A percentile compares a stretch with the other conserved stretches of the same genome.
Conservation (phyloP, 2,329 filamentous ascomycete species). For the Didymella pinodella region DNA sequence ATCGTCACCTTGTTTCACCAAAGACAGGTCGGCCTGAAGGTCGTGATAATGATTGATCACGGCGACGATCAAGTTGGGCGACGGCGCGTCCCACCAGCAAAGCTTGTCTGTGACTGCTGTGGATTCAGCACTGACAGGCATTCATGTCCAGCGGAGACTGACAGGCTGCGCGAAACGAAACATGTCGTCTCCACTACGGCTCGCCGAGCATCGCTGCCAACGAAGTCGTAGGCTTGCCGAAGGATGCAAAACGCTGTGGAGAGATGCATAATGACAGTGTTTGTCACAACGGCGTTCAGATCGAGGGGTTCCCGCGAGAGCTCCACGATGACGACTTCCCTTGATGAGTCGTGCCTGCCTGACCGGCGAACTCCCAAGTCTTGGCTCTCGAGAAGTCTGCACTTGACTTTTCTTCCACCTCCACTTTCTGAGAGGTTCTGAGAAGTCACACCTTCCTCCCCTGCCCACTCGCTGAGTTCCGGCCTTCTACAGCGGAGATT, state of each 20-base stretch:
- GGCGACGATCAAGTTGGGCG: conserved; percentile 11
- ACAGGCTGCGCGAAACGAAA: conserved; percentile 14
- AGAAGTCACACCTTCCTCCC: conserved; percentile 1
- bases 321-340: not conserved
- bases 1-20: conserved; percentile 19
- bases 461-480: not conserved
- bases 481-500: not conserved
- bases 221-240: conserved; percentile 13
- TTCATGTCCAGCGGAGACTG: conserved; percentile 7
- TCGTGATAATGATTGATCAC: conserved; percentile 17
- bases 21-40: conserved; percentile 14
- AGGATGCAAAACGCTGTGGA: conserved; percentile 2
- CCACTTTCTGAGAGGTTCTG: not conserved
- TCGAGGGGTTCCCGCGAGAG: not conserved
- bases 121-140: conserved; percentile 10
- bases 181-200: conserved; percentile 5
- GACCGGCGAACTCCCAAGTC: conserved; percentile 11
- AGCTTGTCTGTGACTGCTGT: conserved; percentile 19
- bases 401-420: not conserved
- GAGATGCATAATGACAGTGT: not conserved
- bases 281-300: not conserved
- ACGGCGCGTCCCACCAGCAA: conserved; percentile 17
- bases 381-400: conserved; percentile 4
- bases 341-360: conserved; percentile 2
- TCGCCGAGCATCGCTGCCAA: not conserved